Percentiles rank a stretch among this genome's conserved stretches.
Conservation (phyloP, 257 asterid genomes). For the Gentiana straminea region DNA sequence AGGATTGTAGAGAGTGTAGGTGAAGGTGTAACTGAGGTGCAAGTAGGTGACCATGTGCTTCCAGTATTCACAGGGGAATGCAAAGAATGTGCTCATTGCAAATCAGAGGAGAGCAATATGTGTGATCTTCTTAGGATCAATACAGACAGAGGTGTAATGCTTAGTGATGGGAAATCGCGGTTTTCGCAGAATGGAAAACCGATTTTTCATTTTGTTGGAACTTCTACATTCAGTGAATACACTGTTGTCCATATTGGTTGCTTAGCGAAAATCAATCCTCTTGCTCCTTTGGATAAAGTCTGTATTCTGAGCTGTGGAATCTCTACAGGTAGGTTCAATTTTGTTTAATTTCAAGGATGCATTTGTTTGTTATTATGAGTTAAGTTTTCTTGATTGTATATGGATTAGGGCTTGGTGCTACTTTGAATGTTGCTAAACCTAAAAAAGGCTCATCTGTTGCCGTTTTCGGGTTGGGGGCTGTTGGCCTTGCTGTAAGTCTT, state of each 20-base stretch:
- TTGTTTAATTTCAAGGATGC: not conserved
- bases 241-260: conserved; percentile 79
- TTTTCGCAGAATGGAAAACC: conserved; percentile 72
- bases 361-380: not conserved
- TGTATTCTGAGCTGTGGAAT: conserved; percentile 78
- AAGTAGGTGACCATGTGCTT: conserved; percentile 68
- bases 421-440: conserved; percentile 75
- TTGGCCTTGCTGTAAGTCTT: conserved; percentile 66
- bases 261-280: conserved; percentile 58
- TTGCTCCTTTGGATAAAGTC: conserved; percentile 74
- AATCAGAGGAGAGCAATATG: conserved; percentile 67
- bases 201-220: conserved; percentile 64
- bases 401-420: conserved; percentile 67
- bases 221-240: conserved; percentile 70
- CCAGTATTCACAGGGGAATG: conserved; percentile 92
- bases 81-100: conserved; percentile 61
- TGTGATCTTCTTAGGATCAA: conserved; percentile 75
- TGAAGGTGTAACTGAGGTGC: conserved; percentile 61
- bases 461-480: conserved; percentile 80
- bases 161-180: conserved; percentile 42
- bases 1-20: conserved; percentile 85
- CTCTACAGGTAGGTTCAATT: conserved; percentile 46
- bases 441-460: conserved; percentile 60
- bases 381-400: not conserved
- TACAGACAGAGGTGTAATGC: conserved; percentile 63